phyloP scores from a whole-genome alignment of 306 rosid species.

The Potentilla sterilis region DNA sequence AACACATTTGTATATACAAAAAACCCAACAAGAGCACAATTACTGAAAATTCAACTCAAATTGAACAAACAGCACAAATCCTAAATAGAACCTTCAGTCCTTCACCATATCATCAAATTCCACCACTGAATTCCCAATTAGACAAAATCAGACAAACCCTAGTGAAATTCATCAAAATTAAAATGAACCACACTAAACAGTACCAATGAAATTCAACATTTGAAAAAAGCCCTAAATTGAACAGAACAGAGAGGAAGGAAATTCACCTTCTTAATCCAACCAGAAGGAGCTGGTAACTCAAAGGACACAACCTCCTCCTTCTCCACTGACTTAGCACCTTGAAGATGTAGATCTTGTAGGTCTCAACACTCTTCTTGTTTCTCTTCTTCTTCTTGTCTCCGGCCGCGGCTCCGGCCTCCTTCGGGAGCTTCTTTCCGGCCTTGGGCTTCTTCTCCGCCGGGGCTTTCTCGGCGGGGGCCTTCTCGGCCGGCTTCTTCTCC shows the following conservation, averaged over 20 bases:
- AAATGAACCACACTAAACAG: conserved; percentile 13
- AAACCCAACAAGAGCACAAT: conserved; percentile 25
- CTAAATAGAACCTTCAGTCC: conserved; percentile 20
- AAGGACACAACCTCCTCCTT: conserved; percentile 72
- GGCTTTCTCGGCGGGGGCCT: too few relatives aligned
- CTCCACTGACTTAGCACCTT: conserved; percentile 76
- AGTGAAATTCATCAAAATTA: conserved; percentile 14
- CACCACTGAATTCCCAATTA: conserved; percentile 22
- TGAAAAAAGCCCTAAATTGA: background rate
- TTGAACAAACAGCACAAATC: conserved; percentile 30
- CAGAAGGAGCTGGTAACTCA: conserved; percentile 94
- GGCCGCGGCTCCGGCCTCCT: too few relatives aligned
- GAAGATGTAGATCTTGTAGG: too few relatives aligned
- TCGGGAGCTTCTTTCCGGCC: too few relatives aligned
- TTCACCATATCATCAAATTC: conserved; percentile 30
- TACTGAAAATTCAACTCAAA: conserved; percentile 31
- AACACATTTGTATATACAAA: background rate
- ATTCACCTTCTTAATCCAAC: conserved; percentile 86
- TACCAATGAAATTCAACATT: conserved; percentile 23
- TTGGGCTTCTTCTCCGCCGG: too few relatives aligned
- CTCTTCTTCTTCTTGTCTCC: too few relatives aligned
- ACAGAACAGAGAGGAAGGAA: conserved; percentile 1
- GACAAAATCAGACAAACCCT: conserved; percentile 24
- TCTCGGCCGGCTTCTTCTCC: too few relatives aligned
- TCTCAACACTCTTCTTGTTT: too few relatives aligned